Evolutionary conservation across 2,329 filamentous ascomycete genomes (phyloP), one percentile per base, ranked within the genome.

Genomic region (Acrodontium crateriforme): DNA sequence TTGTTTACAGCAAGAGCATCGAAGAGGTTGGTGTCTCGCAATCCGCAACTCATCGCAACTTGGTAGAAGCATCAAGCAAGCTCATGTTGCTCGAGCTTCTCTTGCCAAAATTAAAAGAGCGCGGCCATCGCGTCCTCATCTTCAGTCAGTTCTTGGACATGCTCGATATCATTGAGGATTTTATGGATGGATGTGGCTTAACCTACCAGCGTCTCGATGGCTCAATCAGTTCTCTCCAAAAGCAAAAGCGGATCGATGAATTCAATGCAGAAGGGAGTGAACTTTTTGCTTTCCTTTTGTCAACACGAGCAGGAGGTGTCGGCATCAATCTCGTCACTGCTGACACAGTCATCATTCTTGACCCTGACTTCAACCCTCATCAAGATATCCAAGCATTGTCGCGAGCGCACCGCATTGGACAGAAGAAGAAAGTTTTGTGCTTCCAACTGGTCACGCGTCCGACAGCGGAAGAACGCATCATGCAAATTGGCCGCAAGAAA

Each of bases 281-380:
- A 0, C 60, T 91, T 0, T 98, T 95, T 51, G 84, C 79, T 0
- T 95, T 98, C 55, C 58, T 98, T 11, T 65, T 98, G 0, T 95
- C 87, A 0, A 98, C 91, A 3, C 76, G 89, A 38, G 85, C 91
- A 11, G 89, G 89, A 29, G 89, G 91, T 45, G 87, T 98, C 0
- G 91, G 89, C 10, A 98, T 98, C 61, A 98, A 98, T 49, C 66
- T 98, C 30, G 89, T 89, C 0, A 93, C 85, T 6, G 89, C 89
- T 3, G 89, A 98, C 48, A 98, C 89, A 0, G 91, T 98, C 36
- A 94, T 98, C 39, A 94, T 98, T 40, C 73, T 95, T 40, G 85
- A 98, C 44, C 83, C 83, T 0, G 89, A 98, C 49, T 95, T 92
- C 62, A 98, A 98, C 37, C 89, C 89, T 1, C 89, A 98, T 48